Evolutionary conservation across 805 yeast species (phyloP), one percentile per base, ranked within the genome.

Genomic region (Kuraishia hungarica): DNA sequence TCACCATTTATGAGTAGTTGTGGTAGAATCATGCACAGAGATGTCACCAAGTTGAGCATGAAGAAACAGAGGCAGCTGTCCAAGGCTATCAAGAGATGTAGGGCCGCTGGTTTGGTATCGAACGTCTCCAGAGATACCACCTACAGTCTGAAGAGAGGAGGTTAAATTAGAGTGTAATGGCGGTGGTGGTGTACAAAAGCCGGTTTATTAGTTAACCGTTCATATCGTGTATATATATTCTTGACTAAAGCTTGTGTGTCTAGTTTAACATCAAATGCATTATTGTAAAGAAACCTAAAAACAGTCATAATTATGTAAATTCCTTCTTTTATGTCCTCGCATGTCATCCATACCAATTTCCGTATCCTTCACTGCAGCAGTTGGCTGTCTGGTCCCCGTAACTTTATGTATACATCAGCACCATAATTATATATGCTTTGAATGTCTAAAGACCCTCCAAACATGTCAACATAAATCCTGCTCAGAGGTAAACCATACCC

Each of bases 401-500:
- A 62, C 57, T 75, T 79, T 50, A 87, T 71, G 64, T 87, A 87
- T 7, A 84, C 90, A 61, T 86, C 91, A 0, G 93, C 86, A 2
- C 96, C 96, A 77, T 83, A 77, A 1, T 94, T 93, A 69, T 79
- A 79, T 56, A 86, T 77, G 51, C 86, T 82, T 65, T 87, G 90
- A 28, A 89, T 73, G 57, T 82, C 82, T 53, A 89, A 74, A 51
- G 73, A 74, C 1, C 94, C 94, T 48, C 86, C 86, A 65, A 87
- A 86, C 65, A 86, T 77, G 63, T 83, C 87, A 29, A 86, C 82
- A 62, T 87, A 87, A 0, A 89, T 86, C 61, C 82, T 73, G 57
- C 92, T 87, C 58, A 93, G 72, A 6, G 98, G 98, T 55, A 93
- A 70, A 0, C 99, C 99, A 66, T 90, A 93, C 0, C 98, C 98